Evolutionary conservation across 1,139 yeast genomes (phyloP).

Genomic region (Geotrichum fermentans): DNA sequence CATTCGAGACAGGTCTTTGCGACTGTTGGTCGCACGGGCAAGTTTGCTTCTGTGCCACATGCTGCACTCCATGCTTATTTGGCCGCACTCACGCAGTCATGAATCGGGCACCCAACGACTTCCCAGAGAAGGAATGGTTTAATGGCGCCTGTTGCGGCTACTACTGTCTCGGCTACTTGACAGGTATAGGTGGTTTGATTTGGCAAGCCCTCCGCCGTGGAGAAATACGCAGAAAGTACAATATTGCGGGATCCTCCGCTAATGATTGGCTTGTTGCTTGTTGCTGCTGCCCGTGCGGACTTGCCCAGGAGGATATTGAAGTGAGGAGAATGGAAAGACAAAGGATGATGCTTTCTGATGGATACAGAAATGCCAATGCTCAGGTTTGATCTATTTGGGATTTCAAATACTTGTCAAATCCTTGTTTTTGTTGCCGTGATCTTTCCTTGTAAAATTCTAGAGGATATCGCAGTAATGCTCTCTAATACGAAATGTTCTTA

Average conservation of each 20-base stretch:
- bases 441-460: too few relatives aligned
- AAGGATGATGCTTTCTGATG: background rate
- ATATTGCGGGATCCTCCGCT: background rate
- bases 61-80: conserved; percentile 12
- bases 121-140: conserved; percentile 1
- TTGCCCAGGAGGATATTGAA: conserved; percentile 13
- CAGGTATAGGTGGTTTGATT: conserved; percentile 6
- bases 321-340: background rate
- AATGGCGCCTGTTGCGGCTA: conserved; percentile 2
- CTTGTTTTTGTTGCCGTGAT: too few relatives aligned
- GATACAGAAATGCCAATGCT: background rate
- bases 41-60: conserved; percentile 3
- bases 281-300: conserved; percentile 12
- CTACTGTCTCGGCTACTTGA: conserved; percentile 8
- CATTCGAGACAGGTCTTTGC: conserved; percentile 7
- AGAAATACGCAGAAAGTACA: conserved; percentile 4
- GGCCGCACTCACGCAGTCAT: conserved; percentile 9
- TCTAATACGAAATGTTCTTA: too few relatives aligned
- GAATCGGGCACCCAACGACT: background rate
- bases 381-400: too few relatives aligned
- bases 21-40: conserved; percentile 8
- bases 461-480: too few relatives aligned
- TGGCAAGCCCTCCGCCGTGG: conserved; percentile 9
- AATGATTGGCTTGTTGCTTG: conserved; percentile 7
- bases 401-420: too few relatives aligned